phyloP scores from a whole-genome alignment of 2,329 filamentous ascomycete genomes.

The Hymenoscyphus infarciens region DNA sequence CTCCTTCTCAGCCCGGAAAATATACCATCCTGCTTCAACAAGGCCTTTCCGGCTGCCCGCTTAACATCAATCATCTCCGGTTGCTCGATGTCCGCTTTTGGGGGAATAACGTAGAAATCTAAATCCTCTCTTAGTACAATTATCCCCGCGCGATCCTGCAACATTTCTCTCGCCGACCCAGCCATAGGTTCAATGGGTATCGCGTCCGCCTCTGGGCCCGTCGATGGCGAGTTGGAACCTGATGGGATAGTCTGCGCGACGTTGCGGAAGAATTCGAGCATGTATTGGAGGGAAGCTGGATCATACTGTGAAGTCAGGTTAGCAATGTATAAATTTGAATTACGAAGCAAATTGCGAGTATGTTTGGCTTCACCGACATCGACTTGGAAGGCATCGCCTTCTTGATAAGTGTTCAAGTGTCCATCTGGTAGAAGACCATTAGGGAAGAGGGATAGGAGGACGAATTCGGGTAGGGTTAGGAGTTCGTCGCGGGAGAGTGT shows the following conservation, averaged over 20 bases:
- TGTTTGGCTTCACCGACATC: constrained; percentile 67
- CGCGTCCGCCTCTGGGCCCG: constrained; percentile 61
- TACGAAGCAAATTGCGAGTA: constrained; percentile 34
- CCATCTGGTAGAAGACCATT: constrained; percentile 98
- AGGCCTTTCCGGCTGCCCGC: constrained; percentile 79
- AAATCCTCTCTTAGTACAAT: constrained; percentile 95
- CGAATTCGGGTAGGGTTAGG: constrained; percentile 93
- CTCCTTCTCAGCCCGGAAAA: constrained; percentile 94
- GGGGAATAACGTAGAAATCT: constrained; percentile 96
- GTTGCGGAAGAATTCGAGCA: constrained; percentile 96
- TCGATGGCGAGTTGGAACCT: constrained; percentile 62
- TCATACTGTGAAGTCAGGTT: constrained; percentile 71
- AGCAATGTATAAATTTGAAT: constrained; percentile 43
- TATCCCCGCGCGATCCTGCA: constrained; percentile 87
- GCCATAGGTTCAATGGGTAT: constrained; percentile 71
- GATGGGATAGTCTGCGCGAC: constrained; percentile 94
- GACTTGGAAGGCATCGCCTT: constrained; percentile 92
- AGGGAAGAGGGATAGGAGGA: constrained; percentile 93
- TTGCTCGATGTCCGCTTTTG: constrained; percentile 76
- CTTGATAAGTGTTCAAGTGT: constrained; percentile 88
- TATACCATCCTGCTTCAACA: constrained; percentile 87
- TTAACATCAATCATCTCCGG: constrained; percentile 95
- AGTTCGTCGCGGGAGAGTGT: constrained; percentile 93
- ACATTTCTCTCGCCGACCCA: constrained; percentile 67
- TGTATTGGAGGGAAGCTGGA: constrained; percentile 92